Percentiles rank a stretch among this genome's conserved stretches.
Evolutionary conservation across 108 stramenopile genomes (phyloP).

Genomic region (Epithemia pelagica): DNA sequence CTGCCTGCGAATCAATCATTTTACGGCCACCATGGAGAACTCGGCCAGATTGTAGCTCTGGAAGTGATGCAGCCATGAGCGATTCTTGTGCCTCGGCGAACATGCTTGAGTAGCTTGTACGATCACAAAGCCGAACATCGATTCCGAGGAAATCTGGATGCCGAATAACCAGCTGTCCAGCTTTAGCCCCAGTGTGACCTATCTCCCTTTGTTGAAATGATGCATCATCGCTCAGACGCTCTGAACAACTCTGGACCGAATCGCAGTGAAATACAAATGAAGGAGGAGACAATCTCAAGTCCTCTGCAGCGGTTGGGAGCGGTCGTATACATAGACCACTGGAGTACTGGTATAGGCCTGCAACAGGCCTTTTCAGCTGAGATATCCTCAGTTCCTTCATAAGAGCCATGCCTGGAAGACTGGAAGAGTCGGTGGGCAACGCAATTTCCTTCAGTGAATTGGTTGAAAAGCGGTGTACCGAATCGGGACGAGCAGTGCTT

Average conservation of each 20-base stretch:
- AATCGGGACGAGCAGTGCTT: not conserved
- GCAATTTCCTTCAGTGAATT: constrained; percentile 20
- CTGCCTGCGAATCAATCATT: constrained; percentile 14
- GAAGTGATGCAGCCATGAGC: constrained; percentile 59
- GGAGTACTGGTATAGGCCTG: constrained; percentile 17
- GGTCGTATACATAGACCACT: constrained; percentile 37
- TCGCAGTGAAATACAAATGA: constrained; percentile 58
- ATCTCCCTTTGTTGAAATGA: constrained; percentile 14
- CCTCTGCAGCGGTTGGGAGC: constrained; percentile 62
- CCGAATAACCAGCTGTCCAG: constrained; percentile 57
- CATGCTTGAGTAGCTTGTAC: constrained; percentile 32
- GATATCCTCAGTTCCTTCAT: not conserved
- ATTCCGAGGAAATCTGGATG: constrained; percentile 52
- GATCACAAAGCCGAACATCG: constrained; percentile 56
- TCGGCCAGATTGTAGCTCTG: constrained; percentile 65
- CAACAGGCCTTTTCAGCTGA: constrained; percentile 3
- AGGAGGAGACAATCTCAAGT: constrained; percentile 51
- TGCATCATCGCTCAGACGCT: constrained; percentile 44
- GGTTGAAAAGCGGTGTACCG: not conserved
- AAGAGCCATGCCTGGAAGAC: not conserved
- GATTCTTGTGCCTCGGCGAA: constrained; percentile 80
- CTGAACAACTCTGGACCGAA: constrained; percentile 12
- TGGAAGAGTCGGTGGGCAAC: constrained; percentile 8
- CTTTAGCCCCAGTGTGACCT: constrained; percentile 6
- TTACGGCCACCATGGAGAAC: constrained; percentile 32